phyloP scores from a whole-genome alignment of 1,284 basidiomycete genomes.

The Rhizoctonia solani region DNA sequence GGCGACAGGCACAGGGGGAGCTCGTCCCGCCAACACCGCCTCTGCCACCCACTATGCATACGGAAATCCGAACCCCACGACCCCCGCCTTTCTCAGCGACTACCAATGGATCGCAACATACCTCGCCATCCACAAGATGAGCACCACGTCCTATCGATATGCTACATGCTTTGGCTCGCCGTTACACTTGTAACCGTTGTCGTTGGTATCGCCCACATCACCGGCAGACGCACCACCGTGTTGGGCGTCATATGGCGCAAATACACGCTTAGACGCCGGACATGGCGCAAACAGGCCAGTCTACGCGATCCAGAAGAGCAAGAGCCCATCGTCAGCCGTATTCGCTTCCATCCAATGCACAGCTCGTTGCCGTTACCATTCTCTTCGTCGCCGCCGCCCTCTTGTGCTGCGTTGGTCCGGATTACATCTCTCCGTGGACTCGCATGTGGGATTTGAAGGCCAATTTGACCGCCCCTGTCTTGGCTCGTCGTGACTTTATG shows the following conservation, averaged over 20 bases:
- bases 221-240: conserved; percentile 25
- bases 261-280: conserved; percentile 34
- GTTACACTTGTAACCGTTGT: conserved; percentile 41
- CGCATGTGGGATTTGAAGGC: conserved; percentile 52
- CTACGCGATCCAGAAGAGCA: conserved; percentile 35
- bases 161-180: conserved; percentile 57
- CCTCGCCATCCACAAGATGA: conserved; percentile 58
- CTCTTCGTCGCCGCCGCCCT: conserved; percentile 53
- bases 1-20: conserved; percentile 17
- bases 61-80: conserved; percentile 50
- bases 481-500: conserved; percentile 8
- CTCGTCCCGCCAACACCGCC: conserved; percentile 12
- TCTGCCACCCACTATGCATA: conserved; percentile 29
- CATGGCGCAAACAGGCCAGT: conserved; percentile 37
- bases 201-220: conserved; percentile 44
- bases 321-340: conserved; percentile 51
- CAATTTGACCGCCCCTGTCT: conserved; percentile 33
- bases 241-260: conserved; percentile 36
- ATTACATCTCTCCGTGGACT: conserved; percentile 68
- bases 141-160: conserved; percentile 57
- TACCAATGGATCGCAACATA: conserved; percentile 61
- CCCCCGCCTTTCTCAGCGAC: conserved; percentile 53
- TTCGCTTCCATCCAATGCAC: conserved; percentile 64
- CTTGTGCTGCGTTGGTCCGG: conserved; percentile 66
- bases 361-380: conserved; percentile 54